Conservation (phyloP, 208 protist species). For the Spongospora subterranea region DNA sequence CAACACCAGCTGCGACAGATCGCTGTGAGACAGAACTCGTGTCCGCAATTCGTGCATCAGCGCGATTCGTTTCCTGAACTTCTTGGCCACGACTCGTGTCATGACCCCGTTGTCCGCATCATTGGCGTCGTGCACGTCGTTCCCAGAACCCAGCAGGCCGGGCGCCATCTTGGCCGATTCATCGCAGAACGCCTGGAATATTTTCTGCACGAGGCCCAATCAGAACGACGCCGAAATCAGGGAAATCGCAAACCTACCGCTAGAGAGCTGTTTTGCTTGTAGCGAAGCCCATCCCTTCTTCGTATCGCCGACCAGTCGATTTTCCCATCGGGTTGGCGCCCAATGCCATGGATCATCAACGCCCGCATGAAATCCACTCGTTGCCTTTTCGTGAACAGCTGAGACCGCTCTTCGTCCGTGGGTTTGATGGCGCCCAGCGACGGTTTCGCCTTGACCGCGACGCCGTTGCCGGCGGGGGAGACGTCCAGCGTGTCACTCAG, state of each 20-base stretch:
- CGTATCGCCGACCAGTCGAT: slow-evolving; percentile 24
- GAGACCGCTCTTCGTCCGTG: not conserved
- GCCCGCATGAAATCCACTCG: slow-evolving; percentile 42
- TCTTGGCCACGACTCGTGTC: slow-evolving; percentile 40
- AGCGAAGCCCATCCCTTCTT: not conserved
- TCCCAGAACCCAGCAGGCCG: not conserved
- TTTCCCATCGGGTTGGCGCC: not conserved
- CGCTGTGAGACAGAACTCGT: not conserved
- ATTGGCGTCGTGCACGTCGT: not conserved
- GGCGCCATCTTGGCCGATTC: slow-evolving; percentile 2
- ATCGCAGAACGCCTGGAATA: slow-evolving; percentile 50
- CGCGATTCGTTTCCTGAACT: slow-evolving; percentile 10
- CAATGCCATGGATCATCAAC: slow-evolving; percentile 38
- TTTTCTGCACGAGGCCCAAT: not conserved
- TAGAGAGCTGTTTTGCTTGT: slow-evolving; percentile 10
- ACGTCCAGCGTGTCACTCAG: not conserved
- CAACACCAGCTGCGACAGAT: not conserved
- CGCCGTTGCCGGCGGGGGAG: not conserved
- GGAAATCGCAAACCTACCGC: not conserved
- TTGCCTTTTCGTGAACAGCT: slow-evolving; percentile 51
- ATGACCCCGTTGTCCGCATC: not conserved
- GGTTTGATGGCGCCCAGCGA: not conserved
- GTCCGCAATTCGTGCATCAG: slow-evolving; percentile 30
- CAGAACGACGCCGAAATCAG: too few relatives aligned
- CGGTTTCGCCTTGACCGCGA: not conserved